phyloP scores from a whole-genome alignment of 2,329 filamentous ascomycete genomes.

The Furcasterigmium sp. region DNA sequence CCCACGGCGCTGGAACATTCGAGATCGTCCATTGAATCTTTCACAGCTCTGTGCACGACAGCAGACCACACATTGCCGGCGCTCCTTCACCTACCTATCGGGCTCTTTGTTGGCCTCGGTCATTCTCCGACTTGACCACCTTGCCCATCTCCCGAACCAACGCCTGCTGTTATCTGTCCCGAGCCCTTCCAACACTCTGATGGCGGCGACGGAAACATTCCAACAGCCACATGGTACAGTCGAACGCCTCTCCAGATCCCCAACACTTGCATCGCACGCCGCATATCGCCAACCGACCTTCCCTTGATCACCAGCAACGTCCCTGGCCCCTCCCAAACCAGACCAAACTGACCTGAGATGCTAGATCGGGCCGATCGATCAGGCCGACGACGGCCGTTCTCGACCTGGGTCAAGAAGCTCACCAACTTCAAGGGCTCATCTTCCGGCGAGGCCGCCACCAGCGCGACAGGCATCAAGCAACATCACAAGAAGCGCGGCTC shows the following conservation, averaged over 20 bases:
- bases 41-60: too few species aligned
- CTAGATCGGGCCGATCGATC: constrained; percentile 59
- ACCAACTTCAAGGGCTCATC: constrained; percentile 78
- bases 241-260: neutral
- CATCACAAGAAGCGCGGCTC: constrained; percentile 52
- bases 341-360: constrained; percentile 24
- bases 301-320: neutral
- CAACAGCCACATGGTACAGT: constrained; percentile 15
- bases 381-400: constrained; percentile 77
- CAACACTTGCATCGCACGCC: neutral
- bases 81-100: too few species aligned
- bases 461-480: constrained; percentile 25
- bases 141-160: too few species aligned
- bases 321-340: neutral
- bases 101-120: too few species aligned
- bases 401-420: constrained; percentile 91
- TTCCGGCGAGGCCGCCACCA: constrained; percentile 42
- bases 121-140: too few species aligned
- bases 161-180: too few species aligned
- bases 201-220: constrained; percentile 15
- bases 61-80: too few species aligned
- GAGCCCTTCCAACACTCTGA: neutral
- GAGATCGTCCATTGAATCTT: too few species aligned
- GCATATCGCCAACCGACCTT: constrained; percentile 1
- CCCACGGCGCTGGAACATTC: too few species aligned